Percentiles rank a stretch among this genome's conserved stretches.
phyloP scores from a whole-genome alignment of 129 eudicot species.

The Arctium minus region DNA sequence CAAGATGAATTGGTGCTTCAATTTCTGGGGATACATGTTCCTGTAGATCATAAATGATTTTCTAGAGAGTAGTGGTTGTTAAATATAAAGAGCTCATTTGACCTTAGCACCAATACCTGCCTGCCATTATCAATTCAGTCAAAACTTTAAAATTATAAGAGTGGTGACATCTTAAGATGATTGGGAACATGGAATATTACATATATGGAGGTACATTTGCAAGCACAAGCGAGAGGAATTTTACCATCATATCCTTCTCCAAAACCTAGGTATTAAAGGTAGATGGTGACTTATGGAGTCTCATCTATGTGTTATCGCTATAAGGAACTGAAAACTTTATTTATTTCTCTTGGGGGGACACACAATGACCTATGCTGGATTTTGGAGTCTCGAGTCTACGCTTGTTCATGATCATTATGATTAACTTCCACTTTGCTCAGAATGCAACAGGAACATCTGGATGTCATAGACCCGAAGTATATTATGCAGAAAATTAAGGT shows the following conservation, averaged over 20 bases:
- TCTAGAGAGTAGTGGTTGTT: background rate
- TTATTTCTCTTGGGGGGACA: too few species aligned
- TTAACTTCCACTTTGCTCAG: background rate
- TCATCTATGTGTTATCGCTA: background rate
- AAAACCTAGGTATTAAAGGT: background rate
- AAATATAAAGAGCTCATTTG: background rate
- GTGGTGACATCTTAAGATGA: background rate
- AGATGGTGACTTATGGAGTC: background rate
- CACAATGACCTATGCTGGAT: background rate
- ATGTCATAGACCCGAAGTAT: background rate
- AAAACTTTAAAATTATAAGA: background rate
- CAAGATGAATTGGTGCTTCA: background rate
- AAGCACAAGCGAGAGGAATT: too few species aligned
- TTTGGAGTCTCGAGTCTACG: background rate
- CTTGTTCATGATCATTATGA: too few species aligned
- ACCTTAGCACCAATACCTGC: background rate
- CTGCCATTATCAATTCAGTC: background rate
- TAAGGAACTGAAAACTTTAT: too few species aligned
- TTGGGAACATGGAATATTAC: background rate
- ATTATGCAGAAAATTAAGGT: background rate
- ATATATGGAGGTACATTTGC: background rate
- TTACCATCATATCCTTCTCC: too few species aligned
- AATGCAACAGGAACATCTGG: background rate
- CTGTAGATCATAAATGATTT: background rate
- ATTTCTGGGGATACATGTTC: background rate